Base-by-base conservation (phyloP, 495 filamentous ascomycete genomes). In the Recurvomyces mirabilis region DNA sequence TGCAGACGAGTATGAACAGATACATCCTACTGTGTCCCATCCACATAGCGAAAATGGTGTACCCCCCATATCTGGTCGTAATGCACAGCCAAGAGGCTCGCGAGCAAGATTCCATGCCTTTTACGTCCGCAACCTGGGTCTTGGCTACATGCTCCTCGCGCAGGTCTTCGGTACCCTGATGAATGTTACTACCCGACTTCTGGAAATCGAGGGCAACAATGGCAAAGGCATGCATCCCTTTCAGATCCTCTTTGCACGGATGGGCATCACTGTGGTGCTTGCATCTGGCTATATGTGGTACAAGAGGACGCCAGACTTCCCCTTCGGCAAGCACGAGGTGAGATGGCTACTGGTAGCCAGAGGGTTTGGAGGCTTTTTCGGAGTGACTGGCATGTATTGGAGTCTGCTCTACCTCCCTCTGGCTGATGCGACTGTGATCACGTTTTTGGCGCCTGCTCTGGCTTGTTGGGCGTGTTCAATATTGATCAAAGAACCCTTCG, bases 401-500 rank as follows among this genome's bases (percentile, higher is more conserved):
- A 89, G 84, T 1, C 77, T 94, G 5, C 73, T 82, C 49, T 94
- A 94, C 56, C 77, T 96, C 3, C 82, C 87, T 1, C 69, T 96
- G 0, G 81, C 86, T 4, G 89, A 96, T 54, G 88, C 91, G 10
- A 93, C 86, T 0, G 91, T 95, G 0, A 79, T 96, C 33, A 93
- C 86, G 33, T 96, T 95, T 56, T 73, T 96, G 0, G 75, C 83
- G 0, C 91, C 91, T 0, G 79, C 79, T 13, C 69, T 93, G 2
- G 72, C 84, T n/a, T 83, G 84, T 39, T 93, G 84, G 58, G 78
- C 78, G 10, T 94, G 87, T 58, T 82, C 81, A 13, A 58, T 87
- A 15, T 65, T 94, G 14, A 71, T 83, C 34, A 67, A 69, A 18
- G 83, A 93, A 52, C 81, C 82, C 0, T 95, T 88, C 59, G 87